A percentile compares a stretch with the other conserved stretches of the same genome.
These are phyloP conservation scores for Lactarius tabidus DNA, from an alignment of 768 basidiomycete genomes.

Conservation along the genomic window DNA sequence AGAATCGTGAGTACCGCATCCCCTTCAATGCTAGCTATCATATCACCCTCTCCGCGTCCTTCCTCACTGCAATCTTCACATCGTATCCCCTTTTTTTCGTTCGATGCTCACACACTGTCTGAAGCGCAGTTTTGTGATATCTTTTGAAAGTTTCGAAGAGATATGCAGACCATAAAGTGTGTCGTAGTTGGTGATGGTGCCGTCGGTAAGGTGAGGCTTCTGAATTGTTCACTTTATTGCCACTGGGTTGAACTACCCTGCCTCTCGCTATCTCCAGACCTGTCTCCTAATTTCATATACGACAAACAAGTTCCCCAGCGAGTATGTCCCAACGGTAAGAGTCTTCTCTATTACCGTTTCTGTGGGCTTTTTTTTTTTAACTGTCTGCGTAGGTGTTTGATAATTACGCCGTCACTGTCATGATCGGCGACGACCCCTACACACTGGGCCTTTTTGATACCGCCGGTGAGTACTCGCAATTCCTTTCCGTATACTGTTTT, in stretches of 20 bases:
- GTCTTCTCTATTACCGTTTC: conserved; percentile 33
- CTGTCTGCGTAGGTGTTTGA: conserved; percentile 70
- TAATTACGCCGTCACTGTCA: conserved; percentile 99
- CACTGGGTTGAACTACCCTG: neutral
- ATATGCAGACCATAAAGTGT: conserved; percentile 97
- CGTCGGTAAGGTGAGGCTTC: conserved; percentile 82
- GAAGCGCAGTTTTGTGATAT: conserved; percentile 13
- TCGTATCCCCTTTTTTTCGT: neutral
- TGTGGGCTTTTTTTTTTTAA: conserved; percentile 23
- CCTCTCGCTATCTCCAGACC: conserved; percentile 48
- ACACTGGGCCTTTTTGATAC: conserved; percentile 98
- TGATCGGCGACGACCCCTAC: conserved; percentile 99
- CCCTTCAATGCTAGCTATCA: neutral
- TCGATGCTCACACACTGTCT: conserved; percentile 8
- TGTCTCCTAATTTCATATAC: conserved; percentile 97
- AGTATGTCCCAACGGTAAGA: conserved; percentile 94
- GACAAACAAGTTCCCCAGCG: conserved; percentile 97
- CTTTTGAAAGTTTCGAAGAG: conserved; percentile 15
- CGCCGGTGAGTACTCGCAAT: conserved; percentile 64
- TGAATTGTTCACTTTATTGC: neutral
- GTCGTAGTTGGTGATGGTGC: conserved; percentile 98
- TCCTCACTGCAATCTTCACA: neutral
- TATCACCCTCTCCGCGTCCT: neutral
- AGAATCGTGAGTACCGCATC: conserved; percentile 19
- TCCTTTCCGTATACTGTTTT: neutral